Evolutionary conservation across 768 basidiomycete species (phyloP).

Genomic region (Auriscalpium microsporum): DNA sequence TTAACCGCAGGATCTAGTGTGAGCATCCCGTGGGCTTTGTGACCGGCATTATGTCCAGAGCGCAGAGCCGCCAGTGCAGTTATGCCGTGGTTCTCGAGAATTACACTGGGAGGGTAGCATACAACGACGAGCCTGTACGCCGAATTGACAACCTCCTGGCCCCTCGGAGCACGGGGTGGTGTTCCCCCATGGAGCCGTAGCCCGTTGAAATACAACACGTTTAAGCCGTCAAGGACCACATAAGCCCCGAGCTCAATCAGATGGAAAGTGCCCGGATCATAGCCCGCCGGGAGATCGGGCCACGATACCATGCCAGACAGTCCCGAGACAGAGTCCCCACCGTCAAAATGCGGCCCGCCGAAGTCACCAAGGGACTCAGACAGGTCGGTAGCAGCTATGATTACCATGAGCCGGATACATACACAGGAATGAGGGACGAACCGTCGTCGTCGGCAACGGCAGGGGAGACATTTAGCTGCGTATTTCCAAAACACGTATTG

Average conservation of each 20-base stretch:
- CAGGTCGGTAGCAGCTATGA: not conserved
- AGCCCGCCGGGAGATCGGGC: not conserved
- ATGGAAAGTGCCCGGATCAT: not conserved
- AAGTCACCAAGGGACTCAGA: not conserved
- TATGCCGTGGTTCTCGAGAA: not conserved
- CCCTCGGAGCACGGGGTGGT: not conserved
- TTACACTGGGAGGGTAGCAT: not conserved
- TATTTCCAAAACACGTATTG: not conserved
- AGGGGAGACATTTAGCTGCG: not conserved
- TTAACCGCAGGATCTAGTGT: too few relatives aligned
- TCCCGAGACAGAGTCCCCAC: not conserved
- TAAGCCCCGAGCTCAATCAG: not conserved
- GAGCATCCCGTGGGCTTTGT: too few relatives aligned
- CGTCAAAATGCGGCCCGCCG: not conserved
- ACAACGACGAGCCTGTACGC: not conserved
- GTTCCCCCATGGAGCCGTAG: not conserved
- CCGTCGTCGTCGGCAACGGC: not conserved
- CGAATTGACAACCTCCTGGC: not conserved
- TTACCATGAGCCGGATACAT: not conserved
- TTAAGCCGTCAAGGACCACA: not conserved
- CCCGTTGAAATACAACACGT: not conserved
- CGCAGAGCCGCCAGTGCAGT: constrained; percentile 2
- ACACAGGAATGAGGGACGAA: not conserved
- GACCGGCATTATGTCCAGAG: too few relatives aligned
- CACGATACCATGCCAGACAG: not conserved